phyloP scores from a whole-genome alignment of 257 asterid species.

The Asclepias syriaca region DNA sequence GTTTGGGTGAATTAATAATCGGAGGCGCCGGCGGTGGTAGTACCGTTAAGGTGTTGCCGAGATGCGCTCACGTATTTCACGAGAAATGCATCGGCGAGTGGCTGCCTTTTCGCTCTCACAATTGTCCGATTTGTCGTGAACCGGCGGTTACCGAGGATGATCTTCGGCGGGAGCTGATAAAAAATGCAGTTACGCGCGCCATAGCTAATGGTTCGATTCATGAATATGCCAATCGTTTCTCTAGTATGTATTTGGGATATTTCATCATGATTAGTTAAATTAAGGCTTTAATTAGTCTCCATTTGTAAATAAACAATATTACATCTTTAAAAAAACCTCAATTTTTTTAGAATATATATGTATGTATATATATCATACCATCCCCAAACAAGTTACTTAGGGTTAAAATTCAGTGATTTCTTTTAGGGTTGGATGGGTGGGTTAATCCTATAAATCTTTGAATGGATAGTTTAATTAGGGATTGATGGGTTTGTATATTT shows the following conservation, averaged over 20 bases:
- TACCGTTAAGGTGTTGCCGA: not conserved
- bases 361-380: too few species aligned
- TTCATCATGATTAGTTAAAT: too few species aligned
- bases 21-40: not conserved
- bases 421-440: too few species aligned
- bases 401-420: too few species aligned
- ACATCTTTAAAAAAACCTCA: too few species aligned
- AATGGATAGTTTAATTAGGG: too few species aligned
- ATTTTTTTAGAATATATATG: too few species aligned
- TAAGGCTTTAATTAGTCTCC: not conserved
- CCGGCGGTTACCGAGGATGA: not conserved
- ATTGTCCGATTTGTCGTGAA: slow-evolving; percentile 1
- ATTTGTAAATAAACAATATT: too few species aligned
- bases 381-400: too few species aligned
- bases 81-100: not conserved
- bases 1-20: not conserved
- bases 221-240: not conserved
- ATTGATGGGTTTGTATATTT: too few species aligned
- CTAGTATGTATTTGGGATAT: not conserved
- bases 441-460: too few species aligned
- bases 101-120: slow-evolving; percentile 5
- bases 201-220: not conserved
- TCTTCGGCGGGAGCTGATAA: not conserved
- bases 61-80: not conserved
- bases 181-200: not conserved